Conservation (phyloP, 257 asterid species). For the Fraxinus excelsior region DNA sequence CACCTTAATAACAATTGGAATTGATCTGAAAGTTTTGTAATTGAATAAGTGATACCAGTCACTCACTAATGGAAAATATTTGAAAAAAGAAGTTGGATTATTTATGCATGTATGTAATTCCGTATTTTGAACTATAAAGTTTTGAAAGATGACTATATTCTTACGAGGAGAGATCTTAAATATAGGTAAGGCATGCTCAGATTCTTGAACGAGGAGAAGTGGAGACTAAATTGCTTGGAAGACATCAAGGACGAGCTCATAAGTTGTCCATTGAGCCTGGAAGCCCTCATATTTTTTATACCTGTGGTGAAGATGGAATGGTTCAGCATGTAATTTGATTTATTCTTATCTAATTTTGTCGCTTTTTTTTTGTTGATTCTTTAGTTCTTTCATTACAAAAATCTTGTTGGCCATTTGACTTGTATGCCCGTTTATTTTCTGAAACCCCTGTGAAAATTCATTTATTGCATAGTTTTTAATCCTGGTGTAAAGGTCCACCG, state of each 20-base stretch:
- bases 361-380: background rate
- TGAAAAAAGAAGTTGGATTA: background rate
- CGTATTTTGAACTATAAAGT: conserved; percentile 14
- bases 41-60: background rate
- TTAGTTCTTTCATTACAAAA: background rate
- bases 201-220: conserved; percentile 63
- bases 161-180: conserved; percentile 15
- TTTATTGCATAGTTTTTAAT: background rate
- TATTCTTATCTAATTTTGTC: background rate
- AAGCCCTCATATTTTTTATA: conserved; percentile 73
- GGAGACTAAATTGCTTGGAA: conserved; percentile 59
- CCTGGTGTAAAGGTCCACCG: background rate
- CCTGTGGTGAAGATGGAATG: conserved; percentile 91
- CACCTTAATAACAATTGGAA: conserved; percentile 12
- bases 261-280: conserved; percentile 91
- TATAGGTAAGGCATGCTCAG: conserved; percentile 83
- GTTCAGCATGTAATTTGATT: conserved; percentile 79
- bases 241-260: conserved; percentile 73
- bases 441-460: background rate
- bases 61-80: background rate
- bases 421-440: background rate
- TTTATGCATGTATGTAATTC: conserved; percentile 10
- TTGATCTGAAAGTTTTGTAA: conserved; percentile 7
- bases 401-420: background rate
- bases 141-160: conserved; percentile 8